These are phyloP conservation scores for Suillus subluteus DNA, from an alignment of 768 basidiomycete species.

Conservation along the genomic window DNA sequence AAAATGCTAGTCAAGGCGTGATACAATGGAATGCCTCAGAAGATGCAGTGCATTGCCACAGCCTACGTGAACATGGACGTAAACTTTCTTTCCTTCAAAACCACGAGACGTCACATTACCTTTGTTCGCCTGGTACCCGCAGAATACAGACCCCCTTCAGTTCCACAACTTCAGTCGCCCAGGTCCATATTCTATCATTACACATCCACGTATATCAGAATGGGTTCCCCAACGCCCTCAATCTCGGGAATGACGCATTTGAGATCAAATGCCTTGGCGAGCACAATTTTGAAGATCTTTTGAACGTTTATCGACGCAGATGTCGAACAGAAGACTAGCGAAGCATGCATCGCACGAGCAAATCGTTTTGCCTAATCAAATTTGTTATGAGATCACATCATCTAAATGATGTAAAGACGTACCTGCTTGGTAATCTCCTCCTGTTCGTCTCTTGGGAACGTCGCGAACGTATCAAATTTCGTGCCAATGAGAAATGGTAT, in stretches of 20 bases:
- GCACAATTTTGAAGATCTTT: constrained; percentile 98
- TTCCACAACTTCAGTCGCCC: neutral
- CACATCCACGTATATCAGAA: constrained; percentile 88
- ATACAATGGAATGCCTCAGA: constrained; percentile 24
- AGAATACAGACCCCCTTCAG: neutral
- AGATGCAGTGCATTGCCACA: constrained; percentile 11
- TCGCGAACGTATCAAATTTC: constrained; percentile 96
- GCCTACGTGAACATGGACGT: neutral
- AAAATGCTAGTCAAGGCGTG: constrained; percentile 16
- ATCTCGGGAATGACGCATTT: constrained; percentile 99
- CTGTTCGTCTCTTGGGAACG: constrained; percentile 96
- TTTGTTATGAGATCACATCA: constrained; percentile 15
- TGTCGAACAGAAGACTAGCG: constrained; percentile 99
- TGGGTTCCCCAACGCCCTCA: constrained; percentile 93
- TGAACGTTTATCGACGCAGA: constrained; percentile 99
- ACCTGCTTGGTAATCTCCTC: constrained; percentile 99
- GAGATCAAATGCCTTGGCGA: constrained; percentile 96
- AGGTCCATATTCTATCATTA: constrained; percentile 31
- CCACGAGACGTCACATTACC: neutral
- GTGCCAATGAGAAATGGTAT: constrained; percentile 99
- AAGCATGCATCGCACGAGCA: constrained; percentile 98
- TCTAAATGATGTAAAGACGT: constrained; percentile 22
- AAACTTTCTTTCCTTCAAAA: neutral
- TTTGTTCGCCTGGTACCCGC: constrained; percentile 1
- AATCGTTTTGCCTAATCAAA: constrained; percentile 86